A percentile compares a stretch with the other conserved stretches of the same genome.
Evolutionary conservation across 1,284 basidiomycete species (phyloP).

Genomic region (Pascua sp.): DNA sequence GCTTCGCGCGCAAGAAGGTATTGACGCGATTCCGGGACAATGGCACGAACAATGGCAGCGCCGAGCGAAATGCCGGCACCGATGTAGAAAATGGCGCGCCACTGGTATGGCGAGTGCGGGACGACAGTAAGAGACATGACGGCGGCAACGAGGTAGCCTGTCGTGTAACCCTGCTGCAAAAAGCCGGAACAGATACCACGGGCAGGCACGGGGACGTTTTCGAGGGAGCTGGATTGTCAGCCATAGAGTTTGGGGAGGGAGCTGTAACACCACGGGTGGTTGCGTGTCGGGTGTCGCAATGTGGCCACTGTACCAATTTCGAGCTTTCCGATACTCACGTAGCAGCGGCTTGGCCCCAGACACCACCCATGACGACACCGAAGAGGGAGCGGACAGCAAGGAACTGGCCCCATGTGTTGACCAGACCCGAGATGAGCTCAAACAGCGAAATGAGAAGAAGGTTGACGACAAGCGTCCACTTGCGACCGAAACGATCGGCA

Average conservation of each 20-base stretch:
- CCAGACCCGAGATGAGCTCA: slow-evolving; percentile 64
- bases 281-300: background rate
- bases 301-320: background rate
- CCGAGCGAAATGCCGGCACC: slow-evolving; percentile 64
- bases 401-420: slow-evolving; percentile 51
- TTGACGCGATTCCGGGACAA: slow-evolving; percentile 73
- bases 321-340: slow-evolving; percentile 41
- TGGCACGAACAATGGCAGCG: slow-evolving; percentile 66
- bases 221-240: slow-evolving; percentile 61
- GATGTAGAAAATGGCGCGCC: slow-evolving; percentile 52
- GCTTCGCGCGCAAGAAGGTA: slow-evolving; percentile 54
- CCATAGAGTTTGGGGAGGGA: background rate
- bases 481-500: slow-evolving; percentile 82
- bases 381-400: slow-evolving; percentile 61
- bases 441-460: slow-evolving; percentile 67
- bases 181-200: slow-evolving; percentile 83
- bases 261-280: background rate
- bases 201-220: slow-evolving; percentile 78
- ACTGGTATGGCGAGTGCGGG: slow-evolving; percentile 32
- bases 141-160: slow-evolving; percentile 49
- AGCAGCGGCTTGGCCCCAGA: slow-evolving; percentile 50
- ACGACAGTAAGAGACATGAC: slow-evolving; percentile 60
- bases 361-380: slow-evolving; percentile 77
- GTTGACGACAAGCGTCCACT: slow-evolving; percentile 85
- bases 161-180: slow-evolving; percentile 71